phyloP scores from a whole-genome alignment of 305 asterid species.

The Solanum hybrid region DNA sequence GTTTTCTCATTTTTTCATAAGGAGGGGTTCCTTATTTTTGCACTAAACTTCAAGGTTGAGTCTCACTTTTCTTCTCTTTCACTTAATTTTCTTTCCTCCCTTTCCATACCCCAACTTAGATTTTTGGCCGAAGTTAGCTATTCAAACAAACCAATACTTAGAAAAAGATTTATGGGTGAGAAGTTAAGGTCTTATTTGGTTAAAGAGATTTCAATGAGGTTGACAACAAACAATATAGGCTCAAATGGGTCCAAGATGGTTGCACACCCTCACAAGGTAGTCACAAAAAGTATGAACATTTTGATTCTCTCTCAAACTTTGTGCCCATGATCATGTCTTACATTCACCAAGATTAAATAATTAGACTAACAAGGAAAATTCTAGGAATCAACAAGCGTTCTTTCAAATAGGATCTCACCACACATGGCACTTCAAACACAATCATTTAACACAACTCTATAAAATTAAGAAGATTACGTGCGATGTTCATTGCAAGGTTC shows the following conservation, averaged over 20 bases:
- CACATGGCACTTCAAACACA: not conserved
- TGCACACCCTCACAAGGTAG: not conserved
- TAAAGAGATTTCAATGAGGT: not conserved
- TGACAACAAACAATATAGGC: not conserved
- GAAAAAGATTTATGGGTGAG: not conserved
- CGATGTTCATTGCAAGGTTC: not conserved
- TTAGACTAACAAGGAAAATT: not conserved
- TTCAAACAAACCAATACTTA: not conserved
- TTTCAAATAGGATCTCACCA: not conserved
- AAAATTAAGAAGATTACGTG: not conserved
- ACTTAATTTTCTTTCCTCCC: not conserved
- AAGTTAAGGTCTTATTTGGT: not conserved
- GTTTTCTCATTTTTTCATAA: not conserved
- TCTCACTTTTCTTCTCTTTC: not conserved
- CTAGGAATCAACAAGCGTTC: not conserved
- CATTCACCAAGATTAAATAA: not conserved
- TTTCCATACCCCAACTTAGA: not conserved
- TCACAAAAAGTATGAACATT: not conserved
- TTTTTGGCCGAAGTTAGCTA: not conserved
- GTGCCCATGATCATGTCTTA: not conserved
- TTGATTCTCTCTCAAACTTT: not conserved
- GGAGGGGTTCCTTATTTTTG: not conserved
- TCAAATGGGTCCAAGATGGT: not conserved
- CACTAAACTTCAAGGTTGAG: not conserved
- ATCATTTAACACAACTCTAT: not conserved